A percentile compares a stretch with the other conserved stretches of the same genome.
Evolutionary conservation across 108 stramenopile species (phyloP).

Genomic region (Discostella pseudostelligera): DNA sequence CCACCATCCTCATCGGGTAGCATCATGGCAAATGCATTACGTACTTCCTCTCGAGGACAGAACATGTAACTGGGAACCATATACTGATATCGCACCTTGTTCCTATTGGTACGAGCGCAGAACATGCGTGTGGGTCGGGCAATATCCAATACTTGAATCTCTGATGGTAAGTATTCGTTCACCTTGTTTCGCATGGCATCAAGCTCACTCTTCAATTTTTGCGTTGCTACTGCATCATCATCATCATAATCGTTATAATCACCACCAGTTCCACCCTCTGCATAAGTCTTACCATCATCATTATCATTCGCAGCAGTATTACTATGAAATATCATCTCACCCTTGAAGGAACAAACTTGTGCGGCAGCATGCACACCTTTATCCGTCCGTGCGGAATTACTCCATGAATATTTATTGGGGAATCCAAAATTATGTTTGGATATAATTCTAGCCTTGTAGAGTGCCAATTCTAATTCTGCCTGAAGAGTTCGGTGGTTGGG

Average conservation of each 20-base stretch:
- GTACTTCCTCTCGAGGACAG: conserved; percentile 47
- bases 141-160: conserved; percentile 85
- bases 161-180: conserved; percentile 81
- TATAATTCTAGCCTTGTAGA: conserved; percentile 75
- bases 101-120: conserved; percentile 89
- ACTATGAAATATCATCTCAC: conserved; percentile 54
- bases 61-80: conserved; percentile 92
- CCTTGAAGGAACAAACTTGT: conserved; percentile 85
- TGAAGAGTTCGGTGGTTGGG: conserved; percentile 76
- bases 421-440: conserved; percentile 76
- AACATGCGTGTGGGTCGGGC: conserved; percentile 81
- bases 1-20: conserved; percentile 22
- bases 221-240: conserved; percentile 1
- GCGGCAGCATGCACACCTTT: conserved; percentile 94
- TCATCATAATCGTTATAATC: conserved; percentile 23
- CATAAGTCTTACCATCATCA: too few relatives aligned
- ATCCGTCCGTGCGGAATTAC: conserved; percentile 94
- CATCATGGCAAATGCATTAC: conserved; percentile 17
- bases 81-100: conserved; percentile 94
- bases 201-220: conserved; percentile 28
- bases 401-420: conserved; percentile 93
- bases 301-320: conserved; percentile 20
- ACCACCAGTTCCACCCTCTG: too few relatives aligned
- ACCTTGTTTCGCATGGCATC: conserved; percentile 60
- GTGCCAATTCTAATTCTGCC: conserved; percentile 88